A percentile compares a stretch with the other conserved stretches of the same genome.
Conservation (phyloP, 2,329 filamentous ascomycete genomes). For the Pseudogymnoascus sp. region DNA sequence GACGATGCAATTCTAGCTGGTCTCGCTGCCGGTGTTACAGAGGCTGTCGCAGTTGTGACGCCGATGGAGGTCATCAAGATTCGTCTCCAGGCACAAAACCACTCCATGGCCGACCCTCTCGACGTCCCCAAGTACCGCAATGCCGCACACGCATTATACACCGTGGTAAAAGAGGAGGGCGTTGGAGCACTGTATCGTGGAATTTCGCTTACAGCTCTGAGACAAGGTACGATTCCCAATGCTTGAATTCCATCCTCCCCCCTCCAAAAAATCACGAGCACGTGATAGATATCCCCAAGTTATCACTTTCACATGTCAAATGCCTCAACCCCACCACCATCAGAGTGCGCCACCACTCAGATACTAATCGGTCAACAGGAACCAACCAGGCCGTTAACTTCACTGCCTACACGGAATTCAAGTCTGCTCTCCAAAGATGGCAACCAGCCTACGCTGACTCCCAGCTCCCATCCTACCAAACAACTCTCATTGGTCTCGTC, state of each 20-base stretch:
- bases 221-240: constrained; percentile 58
- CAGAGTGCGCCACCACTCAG: not conserved
- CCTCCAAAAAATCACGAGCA: not conserved
- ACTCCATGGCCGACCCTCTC: constrained; percentile 93
- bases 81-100: constrained; percentile 92
- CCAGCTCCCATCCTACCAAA: constrained; percentile 79
- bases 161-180: constrained; percentile 87
- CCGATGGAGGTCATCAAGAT: constrained; percentile 99
- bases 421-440: constrained; percentile 62
- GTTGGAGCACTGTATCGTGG: constrained; percentile 82
- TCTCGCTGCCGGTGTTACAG: constrained; percentile 85
- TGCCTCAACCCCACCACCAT: not conserved
- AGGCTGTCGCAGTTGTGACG: constrained; percentile 92
- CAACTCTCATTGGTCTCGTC: constrained; percentile 76
- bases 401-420: constrained; percentile 93
- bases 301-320: constrained; percentile 11
- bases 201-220: constrained; percentile 83
- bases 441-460: constrained; percentile 60
- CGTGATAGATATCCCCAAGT: constrained; percentile 8
- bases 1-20: constrained; percentile 49
- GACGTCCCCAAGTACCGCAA: constrained; percentile 97
- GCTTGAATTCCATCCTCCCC: not conserved
- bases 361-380: constrained; percentile 2
- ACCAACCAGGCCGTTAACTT: constrained; percentile 97
- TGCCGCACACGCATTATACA: constrained; percentile 75